Evolutionary conservation across 208 protist species (phyloP).

Genomic region (Trypanosoma avium): DNA sequence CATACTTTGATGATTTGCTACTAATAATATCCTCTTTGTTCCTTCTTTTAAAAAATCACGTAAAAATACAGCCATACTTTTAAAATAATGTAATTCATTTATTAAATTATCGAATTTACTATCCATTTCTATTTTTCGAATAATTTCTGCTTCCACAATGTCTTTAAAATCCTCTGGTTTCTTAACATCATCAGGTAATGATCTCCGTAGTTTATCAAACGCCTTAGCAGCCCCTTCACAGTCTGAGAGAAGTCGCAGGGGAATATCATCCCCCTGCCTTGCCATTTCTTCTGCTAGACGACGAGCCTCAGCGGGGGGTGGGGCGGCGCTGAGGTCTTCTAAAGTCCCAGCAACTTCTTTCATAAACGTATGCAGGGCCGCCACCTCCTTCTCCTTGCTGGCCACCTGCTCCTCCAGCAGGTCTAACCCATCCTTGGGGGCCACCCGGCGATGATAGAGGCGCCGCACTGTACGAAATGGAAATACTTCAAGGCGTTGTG

Average conservation of each 20-base stretch:
- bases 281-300: constrained; percentile 10
- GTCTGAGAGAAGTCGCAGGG: not conserved
- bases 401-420: constrained; percentile 1
- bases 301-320: not conserved
- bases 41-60: not conserved
- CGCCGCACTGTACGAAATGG: constrained; percentile 29
- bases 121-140: not conserved
- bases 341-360: constrained; percentile 1
- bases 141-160: not conserved
- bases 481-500: constrained; percentile 18
- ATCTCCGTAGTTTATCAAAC: constrained; percentile 7
- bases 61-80: constrained; percentile 9
- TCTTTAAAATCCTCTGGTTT: not conserved
- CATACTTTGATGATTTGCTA: not conserved
- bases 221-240: not conserved
- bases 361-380: not conserved
- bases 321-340: not conserved
- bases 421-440: constrained; percentile 22
- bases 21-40: not conserved
- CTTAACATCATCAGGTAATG: not conserved
- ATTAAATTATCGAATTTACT: not conserved
- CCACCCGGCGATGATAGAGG: constrained; percentile 23
- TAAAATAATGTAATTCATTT: not conserved
- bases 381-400: not conserved
- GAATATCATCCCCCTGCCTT: not conserved